Evolutionary conservation across 2,329 filamentous ascomycete genomes (phyloP), one percentile per base, ranked within the genome.

Genomic region (Neonectria sp.): DNA sequence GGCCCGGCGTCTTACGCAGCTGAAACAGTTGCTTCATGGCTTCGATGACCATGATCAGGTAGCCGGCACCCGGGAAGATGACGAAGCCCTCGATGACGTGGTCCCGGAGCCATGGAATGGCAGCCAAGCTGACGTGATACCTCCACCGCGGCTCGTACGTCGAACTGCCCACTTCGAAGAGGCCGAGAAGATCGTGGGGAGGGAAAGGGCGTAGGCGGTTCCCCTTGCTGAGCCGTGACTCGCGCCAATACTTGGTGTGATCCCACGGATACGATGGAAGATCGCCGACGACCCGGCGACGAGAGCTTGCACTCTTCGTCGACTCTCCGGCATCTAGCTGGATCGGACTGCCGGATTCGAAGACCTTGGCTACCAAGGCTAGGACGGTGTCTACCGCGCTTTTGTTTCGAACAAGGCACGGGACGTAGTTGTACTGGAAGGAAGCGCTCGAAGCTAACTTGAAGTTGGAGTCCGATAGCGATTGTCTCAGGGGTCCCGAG

Each of bases 191-290:
- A 13, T 71, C 69, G 13, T 71, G 68, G 2, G 51, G 53, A 12
- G 58, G 13, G 17, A 68, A 70, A 7, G 46, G 59, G 6, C 65
- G 60, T 12, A 65, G 56, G 4, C 59, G 58, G 27, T 70, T 35
- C 12, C 49, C 55, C 35, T 61, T 67, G 29, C 65, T 68, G 1
- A 57, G 45, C 5, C 68, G 37, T 3, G 61, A 66, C 21, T 71
- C 68, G 7, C 52, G 65, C 69, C 68, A 71, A 6, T 69, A 71
- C 11, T 45, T 67, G 49, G 49, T 68, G 62, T 84, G 81, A 43
- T 84, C 77, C 82, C 82, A 86, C 0, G 76, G 72, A 67, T 86
- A 86, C 1, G 70, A 69, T 1, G 83, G 82, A 0, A 85, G 63
- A 12, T 71, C 68, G 2, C 45, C 17, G 3, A 75, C 25, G 27